Percentiles rank a stretch among this genome's conserved stretches.
phyloP scores from a whole-genome alignment of 495 filamentous ascomycete genomes.

The Penicillium lividum region DNA sequence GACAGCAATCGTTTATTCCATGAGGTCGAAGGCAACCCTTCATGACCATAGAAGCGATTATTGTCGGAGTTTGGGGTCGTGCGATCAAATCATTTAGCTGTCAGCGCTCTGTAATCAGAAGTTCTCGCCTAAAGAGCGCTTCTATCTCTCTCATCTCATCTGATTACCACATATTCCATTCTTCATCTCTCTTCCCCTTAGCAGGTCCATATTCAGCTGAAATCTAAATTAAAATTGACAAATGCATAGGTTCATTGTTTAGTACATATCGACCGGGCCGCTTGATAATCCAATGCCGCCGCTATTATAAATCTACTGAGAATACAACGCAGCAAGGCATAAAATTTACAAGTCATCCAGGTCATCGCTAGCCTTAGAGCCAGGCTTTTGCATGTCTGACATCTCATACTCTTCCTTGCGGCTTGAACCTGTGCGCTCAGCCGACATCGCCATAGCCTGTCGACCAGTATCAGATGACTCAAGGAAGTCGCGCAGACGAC shows the following conservation, averaged over 20 bases:
- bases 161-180: too few species aligned
- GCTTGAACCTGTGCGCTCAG: conserved; percentile 24
- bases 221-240: background rate
- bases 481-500: conserved; percentile 82
- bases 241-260: conserved; percentile 6
- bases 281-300: background rate
- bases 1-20: too few species aligned
- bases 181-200: too few species aligned
- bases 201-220: too few species aligned
- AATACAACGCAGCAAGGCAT: conserved; percentile 1
- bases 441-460: conserved; percentile 74
- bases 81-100: too few species aligned
- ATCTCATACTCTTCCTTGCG: conserved; percentile 48
- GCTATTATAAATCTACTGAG: conserved; percentile 18
- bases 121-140: too few species aligned
- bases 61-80: too few species aligned
- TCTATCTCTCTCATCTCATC: too few species aligned
- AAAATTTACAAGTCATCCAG: conserved; percentile 45
- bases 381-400: conserved; percentile 41
- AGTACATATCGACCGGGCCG: background rate
- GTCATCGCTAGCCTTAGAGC: conserved; percentile 33
- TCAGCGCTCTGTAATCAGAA: too few species aligned
- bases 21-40: too few species aligned
- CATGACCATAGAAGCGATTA: too few species aligned
- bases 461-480: conserved; percentile 77